Percentiles rank a stretch among this genome's conserved stretches.
These are phyloP conservation scores for Fimicolochytrium jonesii DNA, from an alignment of 192 early-diverging fungal genomes.

Conservation along the genomic window DNA sequence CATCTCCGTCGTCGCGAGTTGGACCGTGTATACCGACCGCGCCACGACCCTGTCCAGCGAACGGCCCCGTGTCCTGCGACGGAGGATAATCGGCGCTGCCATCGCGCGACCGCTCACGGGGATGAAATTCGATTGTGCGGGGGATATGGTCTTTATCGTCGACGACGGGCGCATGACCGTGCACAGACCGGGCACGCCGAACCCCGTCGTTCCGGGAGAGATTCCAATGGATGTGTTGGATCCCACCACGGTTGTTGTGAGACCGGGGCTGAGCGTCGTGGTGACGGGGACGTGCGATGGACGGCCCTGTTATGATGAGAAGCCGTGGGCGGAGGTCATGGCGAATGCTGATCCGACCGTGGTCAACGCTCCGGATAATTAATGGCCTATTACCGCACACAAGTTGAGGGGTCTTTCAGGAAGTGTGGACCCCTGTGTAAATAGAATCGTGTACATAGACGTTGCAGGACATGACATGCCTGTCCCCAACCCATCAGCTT, in stretches of 20 bases:
- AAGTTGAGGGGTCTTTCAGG: no score
- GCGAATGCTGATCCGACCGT: no score
- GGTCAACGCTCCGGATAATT: no score
- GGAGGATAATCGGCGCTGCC: not conserved
- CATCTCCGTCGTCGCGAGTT: not conserved
- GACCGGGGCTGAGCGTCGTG: not conserved
- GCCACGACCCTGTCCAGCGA: not conserved
- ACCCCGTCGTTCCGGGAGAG: not conserved
- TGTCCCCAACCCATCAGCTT: no score
- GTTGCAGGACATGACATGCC: no score
- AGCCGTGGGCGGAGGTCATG: not conserved
- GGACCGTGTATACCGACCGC: not conserved
- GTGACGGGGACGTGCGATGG: conserved; percentile 5
- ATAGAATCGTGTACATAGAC: no score
- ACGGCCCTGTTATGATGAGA: not conserved
- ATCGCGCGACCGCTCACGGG: not conserved
- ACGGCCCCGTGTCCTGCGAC: not conserved
- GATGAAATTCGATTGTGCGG: not conserved
- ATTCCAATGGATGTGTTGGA: not conserved
- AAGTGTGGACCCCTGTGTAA: no score
- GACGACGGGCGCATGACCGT: not conserved
- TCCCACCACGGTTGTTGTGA: conserved; percentile 3
- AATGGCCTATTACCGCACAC: no score
- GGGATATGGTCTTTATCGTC: not conserved
- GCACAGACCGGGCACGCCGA: not conserved